Percentiles rank a stretch among this genome's conserved stretches.
phyloP scores from a whole-genome alignment of 257 asterid species.

The Haberlea rhodopensis region DNA sequence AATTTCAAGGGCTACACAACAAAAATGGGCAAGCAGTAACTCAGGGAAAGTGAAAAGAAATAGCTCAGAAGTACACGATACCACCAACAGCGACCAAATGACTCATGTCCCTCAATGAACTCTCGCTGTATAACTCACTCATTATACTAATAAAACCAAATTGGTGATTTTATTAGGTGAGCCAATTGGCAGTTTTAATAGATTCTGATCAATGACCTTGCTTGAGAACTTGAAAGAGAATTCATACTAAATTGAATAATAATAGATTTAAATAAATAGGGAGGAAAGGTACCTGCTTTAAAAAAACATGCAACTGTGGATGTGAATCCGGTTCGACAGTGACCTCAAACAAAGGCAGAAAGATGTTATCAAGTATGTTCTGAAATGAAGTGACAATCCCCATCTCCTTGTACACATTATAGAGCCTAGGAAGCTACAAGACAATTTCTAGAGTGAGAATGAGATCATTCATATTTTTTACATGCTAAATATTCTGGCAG shows the following conservation, averaged over 20 bases:
- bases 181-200: not conserved
- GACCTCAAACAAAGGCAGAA: conserved; percentile 91
- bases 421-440: conserved; percentile 91
- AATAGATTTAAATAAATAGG: not conserved
- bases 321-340: conserved; percentile 96
- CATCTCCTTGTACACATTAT: conserved; percentile 96
- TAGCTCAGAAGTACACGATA: not conserved
- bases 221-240: conserved; percentile 4
- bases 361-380: conserved; percentile 92
- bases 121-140: not conserved
- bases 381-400: conserved; percentile 97
- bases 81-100: not conserved
- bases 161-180: not conserved
- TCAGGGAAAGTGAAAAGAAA: not conserved
- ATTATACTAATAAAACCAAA: conserved; percentile 4
- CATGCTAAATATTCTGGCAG: not conserved
- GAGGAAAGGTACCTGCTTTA: conserved; percentile 69
- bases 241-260: conserved; percentile 9
- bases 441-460: conserved; percentile 26
- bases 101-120: not conserved
- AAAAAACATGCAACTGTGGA: conserved; percentile 89
- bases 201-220: not conserved
- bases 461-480: conserved; percentile 23
- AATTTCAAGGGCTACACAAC: not conserved
- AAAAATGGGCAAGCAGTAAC: not conserved